Evolutionary conservation across 768 basidiomycete species (phyloP).

Genomic region (Chalciporus pseudorubinellus): DNA sequence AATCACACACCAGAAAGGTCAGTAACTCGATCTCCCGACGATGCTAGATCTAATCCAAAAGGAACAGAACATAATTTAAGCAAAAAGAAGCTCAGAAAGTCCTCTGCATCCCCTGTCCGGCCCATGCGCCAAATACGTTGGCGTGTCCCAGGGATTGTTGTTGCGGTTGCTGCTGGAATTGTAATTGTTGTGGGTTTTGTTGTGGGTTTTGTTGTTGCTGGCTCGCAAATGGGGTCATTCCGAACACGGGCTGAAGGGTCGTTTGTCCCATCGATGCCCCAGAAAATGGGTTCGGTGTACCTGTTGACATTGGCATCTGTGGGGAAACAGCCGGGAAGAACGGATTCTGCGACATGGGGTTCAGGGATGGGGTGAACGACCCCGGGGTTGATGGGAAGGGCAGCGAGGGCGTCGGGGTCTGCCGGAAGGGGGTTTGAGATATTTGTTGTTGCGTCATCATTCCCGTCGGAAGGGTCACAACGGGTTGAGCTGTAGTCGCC

Average conservation of each 20-base stretch:
- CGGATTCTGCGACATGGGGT: conserved; percentile 20
- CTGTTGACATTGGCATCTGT: conserved; percentile 26
- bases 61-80: background rate
- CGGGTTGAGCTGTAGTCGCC: conserved; percentile 8
- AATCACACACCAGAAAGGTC: background rate
- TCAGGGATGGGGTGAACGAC: background rate
- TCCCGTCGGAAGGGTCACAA: conserved; percentile 9
- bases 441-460: conserved; percentile 2
- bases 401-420: background rate
- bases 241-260: conserved; percentile 31
- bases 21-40: background rate
- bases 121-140: conserved; percentile 19
- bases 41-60: background rate
- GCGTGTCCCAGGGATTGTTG: conserved; percentile 18
- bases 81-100: conserved; percentile 12
- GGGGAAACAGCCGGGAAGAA: conserved; percentile 10
- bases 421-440: background rate
- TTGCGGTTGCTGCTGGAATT: conserved; percentile 25
- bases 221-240: conserved; percentile 10
- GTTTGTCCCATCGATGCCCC: conserved; percentile 12
- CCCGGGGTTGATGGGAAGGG: conserved; percentile 11
- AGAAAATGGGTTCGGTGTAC: conserved; percentile 17
- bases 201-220: too few species aligned
- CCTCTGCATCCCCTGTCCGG: conserved; percentile 13
- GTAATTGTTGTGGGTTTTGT: conserved; percentile 25